Conservation (phyloP, 2,329 filamentous ascomycete genomes). For the Alternaria burnsii region DNA sequence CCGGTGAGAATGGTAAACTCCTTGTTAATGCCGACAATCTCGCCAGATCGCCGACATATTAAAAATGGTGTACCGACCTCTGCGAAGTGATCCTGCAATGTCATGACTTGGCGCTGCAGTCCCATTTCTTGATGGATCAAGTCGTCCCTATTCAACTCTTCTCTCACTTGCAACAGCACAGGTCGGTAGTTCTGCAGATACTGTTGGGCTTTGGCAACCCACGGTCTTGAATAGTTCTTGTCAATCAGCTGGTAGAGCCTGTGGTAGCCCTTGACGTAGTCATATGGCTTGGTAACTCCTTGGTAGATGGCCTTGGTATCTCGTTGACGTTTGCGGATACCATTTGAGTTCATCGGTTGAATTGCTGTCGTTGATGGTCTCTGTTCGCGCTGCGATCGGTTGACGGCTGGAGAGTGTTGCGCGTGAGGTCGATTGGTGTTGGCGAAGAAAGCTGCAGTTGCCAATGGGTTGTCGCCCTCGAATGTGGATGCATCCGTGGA, state of each 20-base stretch:
- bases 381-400: slow-evolving; percentile 37
- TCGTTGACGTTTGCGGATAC: slow-evolving; percentile 60
- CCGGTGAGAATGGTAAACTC: slow-evolving; percentile 96
- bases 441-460: slow-evolving; percentile 46
- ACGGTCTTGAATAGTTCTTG: slow-evolving; percentile 77
- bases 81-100: slow-evolving; percentile 91
- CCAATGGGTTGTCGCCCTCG: slow-evolving; percentile 54
- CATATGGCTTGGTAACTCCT: slow-evolving; percentile 87
- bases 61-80: slow-evolving; percentile 89
- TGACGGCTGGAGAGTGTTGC: slow-evolving; percentile 40
- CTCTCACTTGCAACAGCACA: slow-evolving; percentile 90
- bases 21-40: slow-evolving; percentile 94
- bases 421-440: slow-evolving; percentile 42
- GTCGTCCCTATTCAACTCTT: slow-evolving; percentile 86
- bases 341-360: slow-evolving; percentile 44
- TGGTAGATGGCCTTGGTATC: slow-evolving; percentile 90
- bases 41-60: slow-evolving; percentile 89
- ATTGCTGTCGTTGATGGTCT: slow-evolving; percentile 40
- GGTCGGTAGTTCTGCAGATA: slow-evolving; percentile 89
- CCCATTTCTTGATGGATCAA: slow-evolving; percentile 98
- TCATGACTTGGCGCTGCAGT: slow-evolving; percentile 89
- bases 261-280: slow-evolving; percentile 90
- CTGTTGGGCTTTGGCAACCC: slow-evolving; percentile 83
- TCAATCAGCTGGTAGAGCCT: slow-evolving; percentile 82
- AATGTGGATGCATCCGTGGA: slow-evolving; percentile 55